These are phyloP conservation scores for Naegleria lovaniensis DNA, from an alignment of 208 protist species.

Conservation along the genomic window DNA sequence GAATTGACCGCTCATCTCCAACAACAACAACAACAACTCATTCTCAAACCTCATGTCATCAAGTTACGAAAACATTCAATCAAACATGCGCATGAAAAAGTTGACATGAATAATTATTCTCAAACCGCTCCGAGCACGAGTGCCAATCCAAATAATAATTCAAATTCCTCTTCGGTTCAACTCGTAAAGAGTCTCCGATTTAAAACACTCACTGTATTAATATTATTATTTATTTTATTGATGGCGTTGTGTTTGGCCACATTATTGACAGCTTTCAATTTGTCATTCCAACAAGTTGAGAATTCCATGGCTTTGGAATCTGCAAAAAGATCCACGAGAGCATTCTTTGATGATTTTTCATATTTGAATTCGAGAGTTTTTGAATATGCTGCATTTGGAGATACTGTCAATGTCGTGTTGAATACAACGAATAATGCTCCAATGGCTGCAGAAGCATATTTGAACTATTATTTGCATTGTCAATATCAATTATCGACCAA, in stretches of 20 bases:
- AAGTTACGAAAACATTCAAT: no score
- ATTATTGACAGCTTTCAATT: not conserved
- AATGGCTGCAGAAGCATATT: not conserved
- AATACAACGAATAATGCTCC: not conserved
- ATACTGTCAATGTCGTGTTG: not conserved
- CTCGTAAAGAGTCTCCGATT: not conserved
- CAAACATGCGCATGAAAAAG: no score
- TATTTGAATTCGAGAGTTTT: not conserved
- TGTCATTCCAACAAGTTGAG: not conserved
- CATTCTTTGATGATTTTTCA: not conserved
- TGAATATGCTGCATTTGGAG: not conserved
- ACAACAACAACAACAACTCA: no score
- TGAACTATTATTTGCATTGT: not conserved
- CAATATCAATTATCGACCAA: not conserved
- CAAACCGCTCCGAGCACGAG: no score
- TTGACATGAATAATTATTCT: no score
- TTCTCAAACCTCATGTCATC: no score
- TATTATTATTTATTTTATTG: not conserved
- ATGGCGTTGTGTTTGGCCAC: not conserved
- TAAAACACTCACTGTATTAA: not conserved
- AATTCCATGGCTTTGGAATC: not conserved
- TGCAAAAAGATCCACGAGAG: not conserved
- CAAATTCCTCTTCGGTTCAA: not conserved
- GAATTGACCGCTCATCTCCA: no score
- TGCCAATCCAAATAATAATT: no score